phyloP scores from a whole-genome alignment of 305 asterid species.

The Fraxinus angustifolia region DNA sequence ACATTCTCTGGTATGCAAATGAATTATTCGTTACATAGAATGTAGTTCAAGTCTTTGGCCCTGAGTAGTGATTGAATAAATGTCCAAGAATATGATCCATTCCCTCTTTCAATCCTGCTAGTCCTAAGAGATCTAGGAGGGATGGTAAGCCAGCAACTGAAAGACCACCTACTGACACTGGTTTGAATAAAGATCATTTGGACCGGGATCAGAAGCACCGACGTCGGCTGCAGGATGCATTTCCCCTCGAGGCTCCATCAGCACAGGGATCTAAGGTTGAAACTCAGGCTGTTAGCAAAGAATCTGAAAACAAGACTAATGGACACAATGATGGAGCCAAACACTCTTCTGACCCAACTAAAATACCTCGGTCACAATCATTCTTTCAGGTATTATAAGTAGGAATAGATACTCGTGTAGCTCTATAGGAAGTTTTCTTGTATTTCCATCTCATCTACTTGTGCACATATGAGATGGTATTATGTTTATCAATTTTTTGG shows the following conservation, averaged over 20 bases:
- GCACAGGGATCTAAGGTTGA: slow-evolving; percentile 40
- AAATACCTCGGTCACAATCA: slow-evolving; percentile 44
- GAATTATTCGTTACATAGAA: not conserved
- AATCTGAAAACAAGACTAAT: slow-evolving; percentile 32
- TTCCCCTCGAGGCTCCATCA: slow-evolving; percentile 45
- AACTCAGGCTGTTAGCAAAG: slow-evolving; percentile 35
- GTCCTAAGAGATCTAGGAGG: slow-evolving; percentile 83
- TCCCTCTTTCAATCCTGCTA: slow-evolving; percentile 26
- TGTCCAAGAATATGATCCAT: slow-evolving; percentile 8
- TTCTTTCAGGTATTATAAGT: slow-evolving; percentile 50
- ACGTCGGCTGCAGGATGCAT: slow-evolving; percentile 46
- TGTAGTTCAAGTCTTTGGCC: not conserved
- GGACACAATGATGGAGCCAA: slow-evolving; percentile 33
- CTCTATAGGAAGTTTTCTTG: not conserved
- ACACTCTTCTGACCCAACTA: slow-evolving; percentile 40
- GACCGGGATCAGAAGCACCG: slow-evolving; percentile 45
- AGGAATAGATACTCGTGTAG: not conserved
- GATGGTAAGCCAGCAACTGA: slow-evolving; percentile 67
- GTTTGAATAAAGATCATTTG: slow-evolving; percentile 34
- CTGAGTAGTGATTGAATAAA: not conserved
- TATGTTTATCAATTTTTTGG: slow-evolving; percentile 4
- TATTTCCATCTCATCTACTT: not conserved
- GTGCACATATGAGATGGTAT: slow-evolving; percentile 22
- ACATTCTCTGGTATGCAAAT: not conserved
- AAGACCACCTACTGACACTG: slow-evolving; percentile 29